Evolutionary conservation across 1,139 yeast genomes (phyloP), one percentile per base, ranked within the genome.

Genomic region (Sugiyamaella novakii): DNA sequence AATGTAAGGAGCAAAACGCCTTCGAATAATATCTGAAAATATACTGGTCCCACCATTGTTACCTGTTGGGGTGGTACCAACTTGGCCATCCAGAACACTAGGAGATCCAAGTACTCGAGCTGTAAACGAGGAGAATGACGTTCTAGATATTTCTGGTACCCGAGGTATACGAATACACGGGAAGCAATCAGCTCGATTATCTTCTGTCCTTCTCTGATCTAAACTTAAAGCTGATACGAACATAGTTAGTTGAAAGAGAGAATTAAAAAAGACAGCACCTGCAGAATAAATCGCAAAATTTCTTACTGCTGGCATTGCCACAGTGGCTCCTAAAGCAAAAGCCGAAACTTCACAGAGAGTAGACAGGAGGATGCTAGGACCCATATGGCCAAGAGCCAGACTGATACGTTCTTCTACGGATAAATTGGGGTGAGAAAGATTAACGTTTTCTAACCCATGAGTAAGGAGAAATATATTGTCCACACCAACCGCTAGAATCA

Each of bases 221-320:
- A 87, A 63, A 0, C 87, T 65, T 53, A 92, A 68, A 2, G 88
- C 75, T 0, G 96, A 78, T 4, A 88, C 77, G 65, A 91, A 91
- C 44, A 84, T 80, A 0, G 97, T 88, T 68, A 89, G 69, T 63
- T 92, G 98, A 28, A 92, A 72, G 0, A 81, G 42, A 2, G 92
- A 83, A 64, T 92, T 91, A 59, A 87, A 72, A 11, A 83, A 64
- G 1, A 92, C 83, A 0, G 98, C 94, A 10, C 91, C 87, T 0
- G 96, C 94, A 11, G 96, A 87, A 62, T 87, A 92, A 21, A 83
- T 70, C 0, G 98, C 97, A 74, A 92, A 92, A 66, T 91, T 92
- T 55, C 84, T 77, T 6, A 91, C 98, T 0, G 98, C 98, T 2
- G 98, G 98, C 97, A 91, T 92, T 14, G 83, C 78, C 5, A 92